These are phyloP conservation scores for Yamadazyma sp. DNA, from an alignment of 1,139 yeast species.

Conservation along the genomic window DNA sequence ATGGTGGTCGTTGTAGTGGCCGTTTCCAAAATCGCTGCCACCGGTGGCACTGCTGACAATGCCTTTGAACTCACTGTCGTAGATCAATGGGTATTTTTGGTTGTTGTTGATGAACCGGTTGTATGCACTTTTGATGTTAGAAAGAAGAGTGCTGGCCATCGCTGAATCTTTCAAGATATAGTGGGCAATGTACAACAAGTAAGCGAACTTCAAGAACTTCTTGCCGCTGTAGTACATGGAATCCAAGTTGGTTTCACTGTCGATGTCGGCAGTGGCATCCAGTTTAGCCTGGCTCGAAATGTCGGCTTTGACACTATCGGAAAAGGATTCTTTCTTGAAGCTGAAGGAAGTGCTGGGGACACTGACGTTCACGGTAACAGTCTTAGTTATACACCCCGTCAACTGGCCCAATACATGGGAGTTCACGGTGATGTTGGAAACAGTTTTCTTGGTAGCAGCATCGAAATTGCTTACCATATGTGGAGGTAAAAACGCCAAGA, in stretches of 20 bases:
- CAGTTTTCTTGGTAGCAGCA: slow-evolving; percentile 26
- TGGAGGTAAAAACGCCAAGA: slow-evolving; percentile 63
- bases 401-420: slow-evolving; percentile 63
- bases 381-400: slow-evolving; percentile 53
- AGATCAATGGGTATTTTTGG: slow-evolving; percentile 56
- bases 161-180: slow-evolving; percentile 45
- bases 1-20: slow-evolving; percentile 72
- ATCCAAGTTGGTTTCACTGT: slow-evolving; percentile 45
- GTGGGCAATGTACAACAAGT: slow-evolving; percentile 55
- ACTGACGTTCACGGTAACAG: slow-evolving; percentile 45
- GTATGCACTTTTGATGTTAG: slow-evolving; percentile 52
- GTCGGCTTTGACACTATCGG: slow-evolving; percentile 34
- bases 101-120: slow-evolving; percentile 50
- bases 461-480: slow-evolving; percentile 58
- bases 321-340: slow-evolving; percentile 9
- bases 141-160: slow-evolving; percentile 40
- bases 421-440: slow-evolving; percentile 45
- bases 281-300: slow-evolving; percentile 19
- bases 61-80: slow-evolving; percentile 65
- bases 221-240: slow-evolving; percentile 63
- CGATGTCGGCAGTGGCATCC: slow-evolving; percentile 52
- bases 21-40: slow-evolving; percentile 55
- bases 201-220: slow-evolving; percentile 63
- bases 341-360: slow-evolving; percentile 10
- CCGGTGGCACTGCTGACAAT: slow-evolving; percentile 57